Evolutionary conservation across 164 flowering plant genomes (phyloP), one percentile per base, ranked within the genome.

Genomic region (Amborella trichopoda): DNA sequence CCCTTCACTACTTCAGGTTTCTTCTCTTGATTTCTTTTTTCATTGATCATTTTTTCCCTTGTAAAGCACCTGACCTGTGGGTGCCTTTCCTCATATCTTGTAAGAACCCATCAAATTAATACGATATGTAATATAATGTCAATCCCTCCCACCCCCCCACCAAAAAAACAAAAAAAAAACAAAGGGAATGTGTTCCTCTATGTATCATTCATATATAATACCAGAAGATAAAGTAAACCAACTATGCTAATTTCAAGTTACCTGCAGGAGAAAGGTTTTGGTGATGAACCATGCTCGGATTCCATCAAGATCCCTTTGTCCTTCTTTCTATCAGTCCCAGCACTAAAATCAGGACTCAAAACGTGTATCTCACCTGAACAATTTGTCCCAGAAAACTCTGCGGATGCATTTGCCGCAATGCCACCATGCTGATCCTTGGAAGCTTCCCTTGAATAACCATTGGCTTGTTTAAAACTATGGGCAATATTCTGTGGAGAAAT

Each of bases 401-500:
- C 20, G n/a, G n/a, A n/a, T n/a, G n/a, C n/a, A n/a, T 38, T 38
- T 10, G 16, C 16, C 16, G n/a, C 41, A 16, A 16, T 16, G 41
- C 16, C 20, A 8, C 16, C 41, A 38, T 11, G 41, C 16, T 16
- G 9, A 16, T 38, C 16, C 16, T 2, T 38, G 6, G n/a, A n/a
- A n/a, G n/a, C n/a, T n/a, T n/a, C n/a, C 20, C 41, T 38, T 16
- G 8, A 3, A 22, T 16, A 38, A 5, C 41, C 16, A 4, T 4
- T 38, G 16, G 41, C 16, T 9, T 38, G 41, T 16, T 38, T 38
- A 38, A 16, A 8, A 19, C 16, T 38, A 22, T 22, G 41, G 26
- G 75, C 80, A 32, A 81, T 83, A 46, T 77, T 80, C 50, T 41
- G 59, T 5, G 95, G 97, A 50, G 95, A 80, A 38, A 85, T 90